A percentile compares a stretch with the other conserved stretches of the same genome.
Evolutionary conservation across 78 protist species (phyloP).

Genomic region (Emiliania huxleyi): DNA sequence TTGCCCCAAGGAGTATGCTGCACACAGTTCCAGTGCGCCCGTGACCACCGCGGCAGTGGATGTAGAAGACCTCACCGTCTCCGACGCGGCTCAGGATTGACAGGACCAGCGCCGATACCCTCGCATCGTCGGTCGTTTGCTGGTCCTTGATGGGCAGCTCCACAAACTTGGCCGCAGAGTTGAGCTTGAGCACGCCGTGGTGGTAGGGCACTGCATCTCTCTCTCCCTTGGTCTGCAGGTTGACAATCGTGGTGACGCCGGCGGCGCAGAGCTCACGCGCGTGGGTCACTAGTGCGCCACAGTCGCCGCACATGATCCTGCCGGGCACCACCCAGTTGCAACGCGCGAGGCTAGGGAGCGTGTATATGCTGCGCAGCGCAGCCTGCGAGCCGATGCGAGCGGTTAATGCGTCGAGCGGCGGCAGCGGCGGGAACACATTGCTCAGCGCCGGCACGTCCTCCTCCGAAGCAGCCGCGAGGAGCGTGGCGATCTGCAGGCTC

Average conservation of each 20-base stretch:
- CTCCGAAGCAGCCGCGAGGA: too few species aligned
- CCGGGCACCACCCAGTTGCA: not conserved
- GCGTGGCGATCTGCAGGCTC: too few species aligned
- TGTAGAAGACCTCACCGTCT: not conserved
- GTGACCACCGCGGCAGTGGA: slow-evolving; percentile 23
- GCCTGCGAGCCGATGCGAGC: not conserved
- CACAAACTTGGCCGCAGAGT: not conserved
- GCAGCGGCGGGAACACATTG: too few species aligned
- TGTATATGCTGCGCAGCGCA: too few species aligned
- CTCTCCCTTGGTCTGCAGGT: not conserved
- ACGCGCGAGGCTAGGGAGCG: too few species aligned
- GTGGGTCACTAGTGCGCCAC: not conserved
- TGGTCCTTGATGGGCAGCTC: not conserved
- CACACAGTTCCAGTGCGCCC: slow-evolving; percentile 6
- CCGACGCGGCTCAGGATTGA: not conserved
- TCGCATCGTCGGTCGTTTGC: not conserved
- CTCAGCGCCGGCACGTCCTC: too few species aligned
- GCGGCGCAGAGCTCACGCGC: not conserved
- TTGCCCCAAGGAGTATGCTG: not conserved
- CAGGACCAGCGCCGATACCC: not conserved
- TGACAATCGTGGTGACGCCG: not conserved
- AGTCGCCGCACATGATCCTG: not conserved
- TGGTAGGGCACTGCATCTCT: too few species aligned
- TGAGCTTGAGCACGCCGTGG: too few species aligned
- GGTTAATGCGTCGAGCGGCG: too few species aligned